Base-by-base conservation (phyloP, 2,329 filamentous ascomycete species). In the Coniochaeta prunicola region DNA sequence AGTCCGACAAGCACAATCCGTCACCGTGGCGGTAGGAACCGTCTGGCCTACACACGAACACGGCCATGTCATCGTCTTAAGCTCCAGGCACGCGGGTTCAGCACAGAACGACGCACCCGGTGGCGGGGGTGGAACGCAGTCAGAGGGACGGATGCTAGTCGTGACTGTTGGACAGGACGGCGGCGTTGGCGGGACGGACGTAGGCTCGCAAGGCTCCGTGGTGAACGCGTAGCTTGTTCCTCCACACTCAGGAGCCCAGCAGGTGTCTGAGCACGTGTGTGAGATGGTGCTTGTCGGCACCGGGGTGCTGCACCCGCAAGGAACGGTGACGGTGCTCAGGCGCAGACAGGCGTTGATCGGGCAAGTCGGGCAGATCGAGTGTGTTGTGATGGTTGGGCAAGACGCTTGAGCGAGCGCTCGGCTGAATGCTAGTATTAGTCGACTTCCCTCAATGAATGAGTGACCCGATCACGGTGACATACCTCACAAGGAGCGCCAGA, bases 1-100 rank as follows among this genome's bases (percentile, higher is more conserved):
- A 3, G 17, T n/a, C 3, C 31, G 53, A 45, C 62, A 64, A 2
- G 48, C 58, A 34, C 62, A 64, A 6, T 54, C 26, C 5, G 56
- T 60, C 13, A 50, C 38, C 13, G 31, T 58, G 12, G 26, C 42
- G 0, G 61, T 63, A 6, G 59, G 55, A 1, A 60, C 58, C 19
- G 54, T 15, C 38, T 40, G 17, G 10, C 33, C 45, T 0, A 55
- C 38, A 38, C 62, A 64, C 7, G 24, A 21, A 40, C 59, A 61
- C n/a, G 62, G 59, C 28, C 57, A 30, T 1, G 56, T 58, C 28
- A 61, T n/a, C 13, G 15, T 33, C 53, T 53, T 40, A 21, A 59
- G 13, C 30, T 28, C 1, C 6, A 56, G 19, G 24, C 58, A 59
- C 19, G 38, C 38, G 30, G 17, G 58, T 42, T 59, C 53, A 21